Evolutionary conservation across 208 protist species (phyloP).

Genomic region (Vickermania ingenoplastis): DNA sequence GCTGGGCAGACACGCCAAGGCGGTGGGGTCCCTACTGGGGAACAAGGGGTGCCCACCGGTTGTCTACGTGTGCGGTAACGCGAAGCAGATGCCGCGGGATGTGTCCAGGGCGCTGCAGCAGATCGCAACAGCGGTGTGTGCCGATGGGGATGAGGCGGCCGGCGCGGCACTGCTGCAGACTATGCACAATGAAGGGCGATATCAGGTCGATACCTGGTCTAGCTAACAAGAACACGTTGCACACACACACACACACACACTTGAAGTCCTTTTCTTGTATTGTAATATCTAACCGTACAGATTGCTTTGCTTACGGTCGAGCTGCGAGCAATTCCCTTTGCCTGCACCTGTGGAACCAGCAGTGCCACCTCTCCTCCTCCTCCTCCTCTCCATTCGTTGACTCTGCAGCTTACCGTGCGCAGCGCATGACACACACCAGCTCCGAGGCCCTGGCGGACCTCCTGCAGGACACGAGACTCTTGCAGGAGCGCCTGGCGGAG

Average conservation of each 20-base stretch:
- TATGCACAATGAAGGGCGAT: constrained; percentile 38
- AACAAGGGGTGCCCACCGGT: constrained; percentile 12
- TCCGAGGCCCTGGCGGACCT: constrained; percentile 20
- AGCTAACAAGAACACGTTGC: constrained; percentile 14
- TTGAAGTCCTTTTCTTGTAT: no score
- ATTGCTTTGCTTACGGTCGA: no score
- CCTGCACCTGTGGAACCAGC: no score
- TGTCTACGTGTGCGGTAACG: constrained; percentile 78
- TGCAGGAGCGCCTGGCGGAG: constrained; percentile 63
- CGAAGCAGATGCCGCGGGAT: constrained; percentile 82
- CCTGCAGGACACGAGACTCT: constrained; percentile 59
- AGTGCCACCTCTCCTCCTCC: background rate
- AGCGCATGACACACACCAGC: constrained; percentile 12
- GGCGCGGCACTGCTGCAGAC: constrained; percentile 25
- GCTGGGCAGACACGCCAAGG: constrained; percentile 47
- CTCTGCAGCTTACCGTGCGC: constrained; percentile 2
- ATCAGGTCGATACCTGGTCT: constrained; percentile 83
- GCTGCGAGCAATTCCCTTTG: no score
- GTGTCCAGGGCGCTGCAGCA: constrained; percentile 39
- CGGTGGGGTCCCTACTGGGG: constrained; percentile 38
- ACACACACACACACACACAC: background rate
- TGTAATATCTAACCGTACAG: no score
- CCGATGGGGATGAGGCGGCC: constrained; percentile 23
- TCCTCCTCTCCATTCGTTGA: constrained; percentile 1
- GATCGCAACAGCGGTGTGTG: constrained; percentile 41